Percentiles rank a stretch among this genome's conserved stretches.
Conservation (phyloP, 441 rosid genomes). For the Lepidium campestre region DNA sequence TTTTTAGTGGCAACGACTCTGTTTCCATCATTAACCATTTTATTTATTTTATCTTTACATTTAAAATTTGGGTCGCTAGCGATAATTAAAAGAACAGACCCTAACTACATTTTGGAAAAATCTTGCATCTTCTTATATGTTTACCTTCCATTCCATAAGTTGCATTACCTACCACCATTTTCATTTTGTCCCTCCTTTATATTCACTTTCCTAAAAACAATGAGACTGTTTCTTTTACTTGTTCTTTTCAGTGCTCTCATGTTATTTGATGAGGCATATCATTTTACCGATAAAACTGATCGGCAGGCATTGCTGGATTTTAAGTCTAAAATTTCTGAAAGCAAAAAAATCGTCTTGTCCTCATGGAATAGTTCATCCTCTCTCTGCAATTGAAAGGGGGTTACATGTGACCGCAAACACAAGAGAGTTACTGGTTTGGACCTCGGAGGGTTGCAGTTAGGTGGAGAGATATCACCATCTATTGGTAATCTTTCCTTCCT, state of each 20-base stretch:
- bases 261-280: not conserved
- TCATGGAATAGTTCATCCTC: not conserved
- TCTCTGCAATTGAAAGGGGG: not conserved
- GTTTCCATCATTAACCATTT: too few species aligned
- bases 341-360: not conserved
- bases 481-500: slow-evolving; percentile 10
- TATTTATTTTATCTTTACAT: too few species aligned
- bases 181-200: not conserved
- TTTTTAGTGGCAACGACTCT: too few species aligned
- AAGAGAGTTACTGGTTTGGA: not conserved
- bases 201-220: not conserved
- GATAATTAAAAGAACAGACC: too few species aligned
- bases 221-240: not conserved
- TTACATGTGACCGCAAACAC: not conserved
- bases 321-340: not conserved
- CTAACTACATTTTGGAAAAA: too few species aligned
- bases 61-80: too few species aligned
- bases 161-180: not conserved
- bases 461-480: not conserved
- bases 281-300: not conserved
- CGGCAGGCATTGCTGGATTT: not conserved
- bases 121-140: too few species aligned
- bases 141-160: too few species aligned
- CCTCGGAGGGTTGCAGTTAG: not conserved
- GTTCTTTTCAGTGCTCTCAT: not conserved